Evolutionary conservation across 257 asterid species (phyloP), one percentile per base, ranked within the genome.

Genomic region (Perilla frutescens): DNA sequence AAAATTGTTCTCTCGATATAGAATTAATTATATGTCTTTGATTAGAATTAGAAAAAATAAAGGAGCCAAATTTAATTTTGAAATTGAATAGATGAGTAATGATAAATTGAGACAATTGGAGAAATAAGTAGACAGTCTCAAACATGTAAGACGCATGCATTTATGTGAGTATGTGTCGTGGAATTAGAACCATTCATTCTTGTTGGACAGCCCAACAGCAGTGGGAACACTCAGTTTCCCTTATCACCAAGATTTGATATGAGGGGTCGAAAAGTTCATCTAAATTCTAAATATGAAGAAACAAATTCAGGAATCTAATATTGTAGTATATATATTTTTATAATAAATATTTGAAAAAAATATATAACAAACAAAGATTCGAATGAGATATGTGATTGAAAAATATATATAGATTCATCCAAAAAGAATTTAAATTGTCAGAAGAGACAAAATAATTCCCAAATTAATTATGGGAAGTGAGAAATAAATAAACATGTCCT

Each of bases 141-240:
- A 65, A 64, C 66, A 64, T 74, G 63, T 29, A 40, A 59, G 50
- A 13, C 60, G 8, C 51, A 72, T 50, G 60, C 64, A 61, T 41
- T 55, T 65, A 74, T 54, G 54, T 53, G 77, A 73, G 11, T 11
- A 6, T 34, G 40, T 66, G 36, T 45, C 34, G 48, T 47, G 58
- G 39, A 68, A 68, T 59, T n/a, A 14, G 32, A 61, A 43, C 80
- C 76, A 20, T 53, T 68, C 76, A 56, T 76, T 76, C 45, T 45
- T 37, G 53, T 43, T 65, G 34, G 79, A 68, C 74, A 68, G 73
- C 67, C 68, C 62, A n/a, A 61, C 51, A 15, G 1, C 45, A 57
- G 2, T n/a, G 39, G 5, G 8, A 55, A 11, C 74, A 55, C 14
- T 71, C 50, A 45, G 26, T 20, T 20, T 20, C 26, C 26, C 26